Evolutionary conservation across 2,329 filamentous ascomycete species (phyloP).

Genomic region (Samsoniella hepiali): DNA sequence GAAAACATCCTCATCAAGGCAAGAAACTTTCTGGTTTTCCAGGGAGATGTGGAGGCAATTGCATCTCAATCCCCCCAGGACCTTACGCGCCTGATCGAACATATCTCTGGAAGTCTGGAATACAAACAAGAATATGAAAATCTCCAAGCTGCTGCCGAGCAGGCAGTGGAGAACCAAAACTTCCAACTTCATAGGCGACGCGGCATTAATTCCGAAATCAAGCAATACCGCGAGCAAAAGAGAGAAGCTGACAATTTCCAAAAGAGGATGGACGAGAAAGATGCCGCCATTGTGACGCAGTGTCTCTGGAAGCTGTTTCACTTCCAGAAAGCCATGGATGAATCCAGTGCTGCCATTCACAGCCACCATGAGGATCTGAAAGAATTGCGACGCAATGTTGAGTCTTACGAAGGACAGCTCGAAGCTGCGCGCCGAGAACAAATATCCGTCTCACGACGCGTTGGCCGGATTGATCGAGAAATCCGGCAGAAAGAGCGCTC

Average conservation of each 20-base stretch:
- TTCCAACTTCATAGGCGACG: constrained; percentile 85
- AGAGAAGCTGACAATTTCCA: constrained; percentile 92
- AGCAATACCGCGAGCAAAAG: constrained; percentile 96
- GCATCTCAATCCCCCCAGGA: constrained; percentile 93
- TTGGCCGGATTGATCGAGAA: constrained; percentile 75
- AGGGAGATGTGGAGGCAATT: constrained; percentile 96
- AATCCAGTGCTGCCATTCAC: constrained; percentile 84
- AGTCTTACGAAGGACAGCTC: constrained; percentile 75
- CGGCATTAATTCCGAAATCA: constrained; percentile 96
- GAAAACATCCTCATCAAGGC: constrained; percentile 99
- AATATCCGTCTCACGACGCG: constrained; percentile 69
- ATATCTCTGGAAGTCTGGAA: constrained; percentile 94
- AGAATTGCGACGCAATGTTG: constrained; percentile 83
- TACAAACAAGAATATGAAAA: constrained; percentile 92
- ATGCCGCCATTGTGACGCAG: constrained; percentile 87
- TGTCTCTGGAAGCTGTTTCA: constrained; percentile 97
- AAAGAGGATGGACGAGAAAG: constrained; percentile 83
- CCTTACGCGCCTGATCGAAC: constrained; percentile 89
- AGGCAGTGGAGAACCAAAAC: constrained; percentile 82
- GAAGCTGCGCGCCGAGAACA: constrained; percentile 84
- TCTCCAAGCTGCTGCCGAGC: constrained; percentile 81
- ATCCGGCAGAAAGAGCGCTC: constrained; percentile 85
- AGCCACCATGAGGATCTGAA: constrained; percentile 93
- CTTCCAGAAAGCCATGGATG: constrained; percentile 89
- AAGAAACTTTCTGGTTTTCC: constrained; percentile 95